Conservation (phyloP, 345 rosid species). For the Conringia planisiliqua region DNA sequence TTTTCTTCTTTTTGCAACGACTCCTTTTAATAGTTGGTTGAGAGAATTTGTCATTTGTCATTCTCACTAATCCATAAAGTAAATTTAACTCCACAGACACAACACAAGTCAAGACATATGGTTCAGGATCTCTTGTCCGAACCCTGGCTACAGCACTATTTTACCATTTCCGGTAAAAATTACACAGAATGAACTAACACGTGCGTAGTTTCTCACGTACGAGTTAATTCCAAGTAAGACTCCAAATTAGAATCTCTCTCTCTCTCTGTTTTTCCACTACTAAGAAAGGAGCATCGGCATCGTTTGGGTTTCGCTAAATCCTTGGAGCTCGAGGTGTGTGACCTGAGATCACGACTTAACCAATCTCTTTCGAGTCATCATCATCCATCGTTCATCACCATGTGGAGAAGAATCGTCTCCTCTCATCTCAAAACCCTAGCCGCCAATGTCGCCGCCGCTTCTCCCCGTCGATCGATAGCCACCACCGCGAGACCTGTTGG, state of each 20-base stretch:
- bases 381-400: slow-evolving; percentile 23
- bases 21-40: not conserved
- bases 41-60: no score
- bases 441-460: slow-evolving; percentile 26
- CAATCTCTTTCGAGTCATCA: not conserved
- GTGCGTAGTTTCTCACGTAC: slow-evolving; percentile 20
- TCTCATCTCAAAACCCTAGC: slow-evolving; percentile 78
- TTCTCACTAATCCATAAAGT: no score
- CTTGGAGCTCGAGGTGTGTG: slow-evolving; percentile 7
- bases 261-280: not conserved
- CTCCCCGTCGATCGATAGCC: slow-evolving; percentile 42
- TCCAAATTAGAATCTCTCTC: not conserved
- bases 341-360: slow-evolving; percentile 22
- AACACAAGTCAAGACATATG: not conserved
- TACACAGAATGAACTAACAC: not conserved
- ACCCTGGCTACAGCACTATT: not conserved
- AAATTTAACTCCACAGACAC: not conserved
- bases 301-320: not conserved
- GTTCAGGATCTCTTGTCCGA: not conserved
- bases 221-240: not conserved
- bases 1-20: not conserved
- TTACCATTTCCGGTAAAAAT: not conserved
- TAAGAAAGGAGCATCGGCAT: not conserved
- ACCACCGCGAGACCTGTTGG: slow-evolving; percentile 29
- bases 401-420: slow-evolving; percentile 77